Conservation (phyloP, 495 filamentous ascomycete genomes). For the Aspergillus avenaceus region DNA sequence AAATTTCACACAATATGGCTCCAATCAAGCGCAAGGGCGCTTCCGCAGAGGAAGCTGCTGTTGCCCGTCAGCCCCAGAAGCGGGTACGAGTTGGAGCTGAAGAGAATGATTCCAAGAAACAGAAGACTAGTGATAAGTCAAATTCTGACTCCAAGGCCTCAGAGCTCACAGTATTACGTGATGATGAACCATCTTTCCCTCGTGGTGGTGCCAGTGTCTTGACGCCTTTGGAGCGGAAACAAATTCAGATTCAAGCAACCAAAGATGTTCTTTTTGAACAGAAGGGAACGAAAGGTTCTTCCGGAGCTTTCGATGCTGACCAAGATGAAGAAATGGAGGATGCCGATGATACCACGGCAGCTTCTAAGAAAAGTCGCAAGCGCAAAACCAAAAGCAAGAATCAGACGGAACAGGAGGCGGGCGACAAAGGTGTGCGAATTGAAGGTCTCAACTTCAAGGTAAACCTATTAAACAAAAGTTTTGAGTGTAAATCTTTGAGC, state of each 20-base stretch:
- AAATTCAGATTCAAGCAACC: constrained; percentile 90
- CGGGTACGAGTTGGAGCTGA: constrained; percentile 43
- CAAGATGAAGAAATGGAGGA: constrained; percentile 48
- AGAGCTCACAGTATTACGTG: constrained; percentile 52
- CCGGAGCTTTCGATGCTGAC: constrained; percentile 37
- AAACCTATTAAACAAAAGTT: constrained; percentile 13
- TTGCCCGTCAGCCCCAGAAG: constrained; percentile 40
- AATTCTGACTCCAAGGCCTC: constrained; percentile 34
- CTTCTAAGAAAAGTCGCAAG: constrained; percentile 50
- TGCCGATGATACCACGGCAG: constrained; percentile 21
- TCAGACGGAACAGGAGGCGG: constrained; percentile 29
- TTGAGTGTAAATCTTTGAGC: neutral
- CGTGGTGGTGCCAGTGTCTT: constrained; percentile 87
- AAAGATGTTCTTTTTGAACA: constrained; percentile 93
- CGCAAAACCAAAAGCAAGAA: constrained; percentile 49
- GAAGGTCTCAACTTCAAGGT: constrained; percentile 91
- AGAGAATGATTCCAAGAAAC: constrained; percentile 33
- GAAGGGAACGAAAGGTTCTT: constrained; percentile 50
- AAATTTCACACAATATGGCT: constrained; percentile 36
- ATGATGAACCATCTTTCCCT: constrained; percentile 86
- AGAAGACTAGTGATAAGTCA: constrained; percentile 18
- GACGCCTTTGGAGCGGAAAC: constrained; percentile 91
- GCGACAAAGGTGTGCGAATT: constrained; percentile 62
- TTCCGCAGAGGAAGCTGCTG: constrained; percentile 30
- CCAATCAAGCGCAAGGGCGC: constrained; percentile 51